These are phyloP conservation scores for Rhizomucor miehei DNA, from an alignment of 371 early-diverging fungal genomes.

Conservation along the genomic window DNA sequence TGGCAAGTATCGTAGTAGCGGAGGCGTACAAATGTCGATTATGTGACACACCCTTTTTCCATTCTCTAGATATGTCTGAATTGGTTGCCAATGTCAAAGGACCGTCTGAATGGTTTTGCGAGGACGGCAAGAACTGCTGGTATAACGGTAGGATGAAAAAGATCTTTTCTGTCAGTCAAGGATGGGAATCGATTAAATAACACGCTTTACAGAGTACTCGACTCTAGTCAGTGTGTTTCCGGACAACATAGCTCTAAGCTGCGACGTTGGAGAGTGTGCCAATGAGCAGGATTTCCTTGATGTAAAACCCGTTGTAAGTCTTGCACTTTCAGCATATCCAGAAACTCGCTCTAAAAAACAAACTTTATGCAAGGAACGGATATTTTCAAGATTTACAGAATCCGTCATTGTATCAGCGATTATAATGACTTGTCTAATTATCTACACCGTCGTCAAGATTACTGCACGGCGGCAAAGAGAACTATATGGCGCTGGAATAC, in stretches of 20 bases:
- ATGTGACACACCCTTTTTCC: too few relatives aligned
- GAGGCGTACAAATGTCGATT: neutral
- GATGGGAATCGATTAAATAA: neutral
- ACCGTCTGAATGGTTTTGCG: conserved; percentile 47
- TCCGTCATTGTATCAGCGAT: conserved; percentile 31
- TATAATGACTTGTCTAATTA: conserved; percentile 21
- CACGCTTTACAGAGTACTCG: conserved; percentile 40
- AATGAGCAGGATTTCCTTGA: conserved; percentile 44
- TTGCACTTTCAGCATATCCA: neutral
- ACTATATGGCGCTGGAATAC: conserved; percentile 35
- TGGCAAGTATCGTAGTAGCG: conserved; percentile 22
- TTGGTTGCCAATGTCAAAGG: conserved; percentile 46
- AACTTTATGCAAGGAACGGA: conserved; percentile 18
- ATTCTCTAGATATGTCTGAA: conserved; percentile 42
- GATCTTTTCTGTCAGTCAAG: neutral
- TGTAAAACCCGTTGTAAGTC: conserved; percentile 34
- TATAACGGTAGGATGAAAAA: conserved; percentile 42
- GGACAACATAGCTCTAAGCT: conserved; percentile 50
- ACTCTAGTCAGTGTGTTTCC: conserved; percentile 52
- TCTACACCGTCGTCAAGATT: conserved; percentile 24
- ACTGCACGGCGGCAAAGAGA: conserved; percentile 35
- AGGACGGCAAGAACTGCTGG: conserved; percentile 53
- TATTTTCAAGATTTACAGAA: conserved; percentile 39
- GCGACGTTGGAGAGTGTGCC: conserved; percentile 62
- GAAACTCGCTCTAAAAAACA: neutral